Percentiles rank a stretch among this genome's conserved stretches.
These are phyloP conservation scores for Camellia granthamiana DNA, from an alignment of 148 eudicot genomes.

Conservation along the genomic window DNA sequence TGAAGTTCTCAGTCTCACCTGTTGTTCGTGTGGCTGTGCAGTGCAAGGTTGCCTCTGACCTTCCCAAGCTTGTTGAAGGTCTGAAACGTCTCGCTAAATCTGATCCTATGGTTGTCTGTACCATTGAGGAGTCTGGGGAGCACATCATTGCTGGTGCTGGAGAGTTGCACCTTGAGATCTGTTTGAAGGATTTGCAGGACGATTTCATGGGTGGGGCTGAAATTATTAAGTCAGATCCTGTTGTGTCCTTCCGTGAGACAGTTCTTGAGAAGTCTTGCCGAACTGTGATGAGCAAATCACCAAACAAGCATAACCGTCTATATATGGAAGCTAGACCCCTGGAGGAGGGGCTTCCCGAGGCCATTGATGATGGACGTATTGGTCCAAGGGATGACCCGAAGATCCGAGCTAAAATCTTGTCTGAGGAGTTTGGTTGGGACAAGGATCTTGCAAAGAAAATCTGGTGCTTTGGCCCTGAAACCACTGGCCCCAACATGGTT, in stretches of 20 bases:
- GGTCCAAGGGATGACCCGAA: slow-evolving; percentile 83
- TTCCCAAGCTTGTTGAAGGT: slow-evolving; percentile 87
- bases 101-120: slow-evolving; percentile 82
- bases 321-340: slow-evolving; percentile 87
- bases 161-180: slow-evolving; percentile 79
- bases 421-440: slow-evolving; percentile 83
- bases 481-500: slow-evolving; percentile 83
- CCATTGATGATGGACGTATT: slow-evolving; percentile 75
- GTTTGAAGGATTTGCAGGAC: slow-evolving; percentile 67
- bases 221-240: slow-evolving; percentile 68
- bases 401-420: slow-evolving; percentile 57
- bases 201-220: slow-evolving; percentile 90
- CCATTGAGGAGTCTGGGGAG: slow-evolving; percentile 78
- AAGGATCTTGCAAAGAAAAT: slow-evolving; percentile 84
- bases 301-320: slow-evolving; percentile 76
- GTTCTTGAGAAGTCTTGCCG: slow-evolving; percentile 68
- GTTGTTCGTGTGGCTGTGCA: slow-evolving; percentile 88
- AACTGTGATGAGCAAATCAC: slow-evolving; percentile 81
- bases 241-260: slow-evolving; percentile 83
- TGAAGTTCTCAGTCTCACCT: slow-evolving; percentile 87
- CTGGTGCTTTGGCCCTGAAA: slow-evolving; percentile 82
- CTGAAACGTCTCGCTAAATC: slow-evolving; percentile 74
- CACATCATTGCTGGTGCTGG: slow-evolving; percentile 89
- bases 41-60: slow-evolving; percentile 88
- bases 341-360: slow-evolving; percentile 81